phyloP scores from a whole-genome alignment of 2,329 filamentous ascomycete genomes.

The Alternaria rosae region DNA sequence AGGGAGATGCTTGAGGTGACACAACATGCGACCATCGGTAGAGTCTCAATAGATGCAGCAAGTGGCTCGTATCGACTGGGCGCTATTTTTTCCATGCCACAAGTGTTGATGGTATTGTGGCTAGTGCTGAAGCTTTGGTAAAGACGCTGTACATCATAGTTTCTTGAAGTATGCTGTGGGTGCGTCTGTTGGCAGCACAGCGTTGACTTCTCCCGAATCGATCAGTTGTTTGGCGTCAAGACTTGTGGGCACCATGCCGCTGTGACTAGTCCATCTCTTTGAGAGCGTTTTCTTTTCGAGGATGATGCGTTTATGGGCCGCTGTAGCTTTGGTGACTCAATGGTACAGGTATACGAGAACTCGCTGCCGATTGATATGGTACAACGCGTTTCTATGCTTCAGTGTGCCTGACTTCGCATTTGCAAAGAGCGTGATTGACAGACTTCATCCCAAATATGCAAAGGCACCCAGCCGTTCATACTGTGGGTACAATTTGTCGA shows the following conservation, averaged over 20 bases:
- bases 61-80: not conserved
- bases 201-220: not conserved
- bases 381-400: not conserved
- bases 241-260: not conserved
- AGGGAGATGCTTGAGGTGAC: not conserved
- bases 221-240: not conserved
- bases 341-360: not conserved
- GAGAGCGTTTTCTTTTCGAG: not conserved
- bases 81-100: conserved; percentile 2
- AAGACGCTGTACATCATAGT: conserved; percentile 4
- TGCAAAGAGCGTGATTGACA: not conserved
- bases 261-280: not conserved
- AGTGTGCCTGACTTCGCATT: not conserved
- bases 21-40: not conserved
- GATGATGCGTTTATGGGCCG: not conserved
- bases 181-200: not conserved
- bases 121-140: conserved; percentile 1
- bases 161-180: not conserved
- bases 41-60: not conserved
- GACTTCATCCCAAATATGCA: not conserved
- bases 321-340: not conserved
- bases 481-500: not conserved
- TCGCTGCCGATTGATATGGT: not conserved
- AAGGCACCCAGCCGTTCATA: not conserved
- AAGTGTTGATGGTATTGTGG: conserved; percentile 4